Evolutionary conservation across 768 basidiomycete species (phyloP).

Genomic region (Psilocybe subaeruginosa): DNA sequence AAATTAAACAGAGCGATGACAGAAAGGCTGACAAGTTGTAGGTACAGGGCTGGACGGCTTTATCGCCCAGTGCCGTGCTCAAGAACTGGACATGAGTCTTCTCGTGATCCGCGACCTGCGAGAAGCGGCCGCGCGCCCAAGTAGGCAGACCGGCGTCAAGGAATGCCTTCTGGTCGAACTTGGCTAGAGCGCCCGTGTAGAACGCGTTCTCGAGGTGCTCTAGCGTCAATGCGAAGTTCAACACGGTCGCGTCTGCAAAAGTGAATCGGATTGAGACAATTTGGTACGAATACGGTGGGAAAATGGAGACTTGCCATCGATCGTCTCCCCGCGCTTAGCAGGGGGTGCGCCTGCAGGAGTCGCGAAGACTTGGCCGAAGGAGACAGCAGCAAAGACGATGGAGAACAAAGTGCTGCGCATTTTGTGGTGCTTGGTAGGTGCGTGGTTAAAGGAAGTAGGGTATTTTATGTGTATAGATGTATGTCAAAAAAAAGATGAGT

Average conservation of each 20-base stretch:
- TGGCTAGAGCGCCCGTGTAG: constrained; percentile 41
- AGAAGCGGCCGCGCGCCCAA: constrained; percentile 50
- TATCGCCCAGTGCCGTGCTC: constrained; percentile 40
- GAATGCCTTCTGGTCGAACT: constrained; percentile 50
- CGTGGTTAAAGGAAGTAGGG: no score
- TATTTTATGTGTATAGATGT: no score
- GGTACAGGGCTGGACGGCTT: constrained; percentile 56
- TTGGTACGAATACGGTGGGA: neutral
- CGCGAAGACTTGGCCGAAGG: constrained; percentile 1
- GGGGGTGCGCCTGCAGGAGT: neutral
- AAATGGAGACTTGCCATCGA: constrained; percentile 12
- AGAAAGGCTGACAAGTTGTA: constrained; percentile 53
- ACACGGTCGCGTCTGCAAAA: constrained; percentile 22
- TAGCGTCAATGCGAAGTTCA: constrained; percentile 52
- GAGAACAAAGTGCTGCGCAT: constrained; percentile 14
- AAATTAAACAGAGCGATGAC: neutral
- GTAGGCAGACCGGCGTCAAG: constrained; percentile 45
- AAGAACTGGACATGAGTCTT: constrained; percentile 49
- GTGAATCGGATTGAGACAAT: neutral
- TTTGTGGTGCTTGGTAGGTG: neutral
- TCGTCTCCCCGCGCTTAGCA: constrained; percentile 1
- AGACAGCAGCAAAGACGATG: constrained; percentile 8
- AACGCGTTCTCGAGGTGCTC: constrained; percentile 53
- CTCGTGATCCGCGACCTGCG: constrained; percentile 56
- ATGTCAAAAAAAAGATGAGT: no score